Conservation (phyloP, 306 rosid species). For the Gastrolobium villosum region DNA sequence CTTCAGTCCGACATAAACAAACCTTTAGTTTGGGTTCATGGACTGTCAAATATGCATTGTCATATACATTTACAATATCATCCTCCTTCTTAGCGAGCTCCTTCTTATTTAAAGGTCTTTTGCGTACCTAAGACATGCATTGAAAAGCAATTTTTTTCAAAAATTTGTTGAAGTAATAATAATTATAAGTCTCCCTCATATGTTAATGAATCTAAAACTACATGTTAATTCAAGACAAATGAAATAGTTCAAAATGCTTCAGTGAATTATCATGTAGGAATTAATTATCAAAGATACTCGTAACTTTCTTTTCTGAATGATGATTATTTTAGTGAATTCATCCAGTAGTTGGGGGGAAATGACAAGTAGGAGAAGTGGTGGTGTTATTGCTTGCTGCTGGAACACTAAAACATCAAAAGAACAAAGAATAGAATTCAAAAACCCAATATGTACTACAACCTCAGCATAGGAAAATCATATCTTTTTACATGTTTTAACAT, state of each 20-base stretch:
- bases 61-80: slow-evolving; percentile 83
- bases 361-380: not conserved
- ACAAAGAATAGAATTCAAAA: slow-evolving; percentile 11
- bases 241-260: slow-evolving; percentile 30
- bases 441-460: not conserved
- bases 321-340: slow-evolving; percentile 12
- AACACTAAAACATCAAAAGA: slow-evolving; percentile 16
- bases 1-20: slow-evolving; percentile 42
- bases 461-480: slow-evolving; percentile 16
- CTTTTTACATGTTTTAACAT: slow-evolving; percentile 15
- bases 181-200: slow-evolving; percentile 24
- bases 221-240: not conserved
- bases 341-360: not conserved
- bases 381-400: not conserved
- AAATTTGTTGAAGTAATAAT: not conserved
- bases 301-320: slow-evolving; percentile 36
- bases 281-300: slow-evolving; percentile 15
- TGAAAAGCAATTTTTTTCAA: slow-evolving; percentile 29
- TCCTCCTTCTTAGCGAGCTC: slow-evolving; percentile 96
- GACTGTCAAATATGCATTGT: slow-evolving; percentile 75
- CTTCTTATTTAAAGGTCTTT: slow-evolving; percentile 96
- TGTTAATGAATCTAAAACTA: slow-evolving; percentile 32
- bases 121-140: slow-evolving; percentile 77
- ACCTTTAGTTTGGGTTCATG: slow-evolving; percentile 97
- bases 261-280: slow-evolving; percentile 1